Evolutionary conservation across 2,329 filamentous ascomycete genomes (phyloP), one percentile per base, ranked within the genome.

Genomic region (Cadophora sp.): DNA sequence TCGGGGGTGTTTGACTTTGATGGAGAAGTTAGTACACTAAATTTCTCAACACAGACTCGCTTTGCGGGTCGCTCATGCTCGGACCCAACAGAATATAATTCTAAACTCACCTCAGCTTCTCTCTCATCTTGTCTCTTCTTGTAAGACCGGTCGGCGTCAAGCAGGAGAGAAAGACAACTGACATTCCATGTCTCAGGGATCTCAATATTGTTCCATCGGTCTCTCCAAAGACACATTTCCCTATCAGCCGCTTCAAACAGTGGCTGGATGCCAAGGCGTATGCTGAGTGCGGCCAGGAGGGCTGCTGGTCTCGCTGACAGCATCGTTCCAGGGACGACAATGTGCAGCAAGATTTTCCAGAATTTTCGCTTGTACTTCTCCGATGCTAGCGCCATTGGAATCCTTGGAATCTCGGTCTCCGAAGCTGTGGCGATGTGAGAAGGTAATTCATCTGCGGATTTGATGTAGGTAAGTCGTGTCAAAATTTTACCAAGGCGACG

Each of bases 251-350:
- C 67, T 45, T 66, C 22, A 14, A 69, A 59, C 3, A 72, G 60
- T 14, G 70, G 70, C 20, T 68, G 51, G 16, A 71, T 53, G 16
- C 70, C 70, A 50, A 70, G 64, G 14, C 60, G 61, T 16, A 72
- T 67, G 27, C 65, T 65, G 16, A 72, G 60, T 24, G 68, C 70
- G 33, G 70, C 70, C 16, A 72, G 68, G 48, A 72, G n/a, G 11
- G 69, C 68, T 14, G 67, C 68, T 51, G 70, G 70, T 18, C 69
- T 55, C 14, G 65, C 68, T 41, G 59, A 62, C 22, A 72, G 64
- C 69, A 72, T 72, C 8, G 70, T 72, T 24, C 70, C 70, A 18
- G 68, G 68, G 30, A 72, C 70, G 4, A 72, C 62, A 24, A 71
- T 67, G 56, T 72, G 70, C 18, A 71, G 67, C 22, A 71, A 59